Base-by-base conservation (phyloP, 1,139 yeast genomes). In the Suhomyces maxii region DNA sequence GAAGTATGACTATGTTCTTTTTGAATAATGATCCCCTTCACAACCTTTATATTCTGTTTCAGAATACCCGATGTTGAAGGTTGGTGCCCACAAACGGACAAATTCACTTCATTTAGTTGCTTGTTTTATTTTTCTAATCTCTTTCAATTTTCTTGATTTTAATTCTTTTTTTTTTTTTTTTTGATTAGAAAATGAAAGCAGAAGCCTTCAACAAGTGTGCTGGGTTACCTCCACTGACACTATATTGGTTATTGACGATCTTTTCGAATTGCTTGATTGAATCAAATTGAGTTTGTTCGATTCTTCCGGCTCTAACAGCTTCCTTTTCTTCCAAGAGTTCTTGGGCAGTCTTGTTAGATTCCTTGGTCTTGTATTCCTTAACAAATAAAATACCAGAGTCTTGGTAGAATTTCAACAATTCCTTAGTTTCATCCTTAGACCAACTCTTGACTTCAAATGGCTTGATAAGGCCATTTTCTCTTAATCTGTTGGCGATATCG, bases 221-320 rank as follows among this genome's bases (percentile, higher is more conserved):
- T 36, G 96, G 91, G 64, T 87, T 89, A 55, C 97, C 97, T 54
- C 85, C 82, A 41, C 96, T 91, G 53, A 86, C 77, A 33, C 84
- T 61, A 53, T 81, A 78, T 59, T 83, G 82, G 59, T 81, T 80
- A 56, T 83, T 80, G 35, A 67, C 65, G 28, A 67, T 50, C 42
- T 58, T 65, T 44, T 70, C 71, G 47, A 70, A 67, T 46, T 68
- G 67, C 30, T 51, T 59, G 26, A 62, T 66, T 3, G 55, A 53
- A 43, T 62, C 64, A 26, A 54, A 54, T 32, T 56, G 44, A 7
- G 36, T 47, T 25, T 51, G 54, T 41, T 57, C 60, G 9, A 40
- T 48, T 26, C 44, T 49, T 37, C 58, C 63, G 32, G 57, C 56
- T 35, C 48, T 49, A 7, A 45, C 37, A 7, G 43, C 50, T n/a